Evolutionary conservation across 148 eudicot genomes (phyloP).

Genomic region (Chenopodium suecicum): DNA sequence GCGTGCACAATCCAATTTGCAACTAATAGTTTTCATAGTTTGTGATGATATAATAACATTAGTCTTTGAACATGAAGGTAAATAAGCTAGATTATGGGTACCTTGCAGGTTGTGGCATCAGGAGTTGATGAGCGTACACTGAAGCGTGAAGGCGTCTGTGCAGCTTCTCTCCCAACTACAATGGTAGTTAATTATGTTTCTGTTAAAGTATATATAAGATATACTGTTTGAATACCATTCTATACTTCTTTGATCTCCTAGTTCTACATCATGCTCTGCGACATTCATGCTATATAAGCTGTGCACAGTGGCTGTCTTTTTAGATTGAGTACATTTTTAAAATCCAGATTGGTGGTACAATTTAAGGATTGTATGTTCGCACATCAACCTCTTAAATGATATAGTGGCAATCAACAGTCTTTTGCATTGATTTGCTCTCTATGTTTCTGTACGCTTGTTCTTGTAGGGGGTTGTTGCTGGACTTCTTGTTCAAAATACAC

Average conservation of each 20-base stretch:
- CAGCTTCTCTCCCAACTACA: slow-evolving; percentile 97
- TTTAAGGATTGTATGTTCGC: neutral
- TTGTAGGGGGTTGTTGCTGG: slow-evolving; percentile 96
- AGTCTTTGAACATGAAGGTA: neutral
- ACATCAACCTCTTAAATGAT: neutral
- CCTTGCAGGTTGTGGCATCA: slow-evolving; percentile 84
- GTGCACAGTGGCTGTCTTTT: neutral
- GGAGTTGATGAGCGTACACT: slow-evolving; percentile 94
- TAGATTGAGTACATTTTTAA: neutral
- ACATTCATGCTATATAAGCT: neutral
- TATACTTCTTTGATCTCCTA: neutral
- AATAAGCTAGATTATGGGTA: neutral
- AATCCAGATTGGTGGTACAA: neutral
- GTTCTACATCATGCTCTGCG: neutral
- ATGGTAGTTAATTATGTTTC: slow-evolving; percentile 50
- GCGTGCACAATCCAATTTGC: neutral
- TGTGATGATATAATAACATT: neutral
- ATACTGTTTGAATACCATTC: neutral
- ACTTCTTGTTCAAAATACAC: slow-evolving; percentile 87
- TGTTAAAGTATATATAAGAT: neutral
- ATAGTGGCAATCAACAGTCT: neutral
- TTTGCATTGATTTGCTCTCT: slow-evolving; percentile 7
- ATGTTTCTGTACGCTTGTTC: slow-evolving; percentile 11
- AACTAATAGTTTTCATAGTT: neutral
- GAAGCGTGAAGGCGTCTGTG: slow-evolving; percentile 98